phyloP scores from a whole-genome alignment of 768 basidiomycete genomes.

The Boletus rubescentipes region DNA sequence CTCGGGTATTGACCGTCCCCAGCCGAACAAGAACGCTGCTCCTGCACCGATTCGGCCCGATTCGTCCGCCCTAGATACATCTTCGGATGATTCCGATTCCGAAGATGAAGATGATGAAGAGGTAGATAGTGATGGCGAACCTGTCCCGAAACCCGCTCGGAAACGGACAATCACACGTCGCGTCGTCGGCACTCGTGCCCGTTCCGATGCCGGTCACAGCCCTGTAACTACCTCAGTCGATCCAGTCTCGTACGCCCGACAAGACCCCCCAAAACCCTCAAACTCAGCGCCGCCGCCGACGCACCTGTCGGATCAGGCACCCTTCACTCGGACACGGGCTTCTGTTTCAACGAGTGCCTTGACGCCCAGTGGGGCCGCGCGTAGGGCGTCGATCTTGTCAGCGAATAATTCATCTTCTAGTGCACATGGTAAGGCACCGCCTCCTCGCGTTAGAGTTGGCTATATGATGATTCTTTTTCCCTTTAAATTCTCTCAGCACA shows the following conservation, averaged over 20 bases:
- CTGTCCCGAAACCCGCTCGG: slow-evolving; percentile 34
- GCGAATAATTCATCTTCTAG: slow-evolving; percentile 30
- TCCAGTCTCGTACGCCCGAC: neutral
- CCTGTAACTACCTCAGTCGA: neutral
- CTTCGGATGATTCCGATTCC: slow-evolving; percentile 37
- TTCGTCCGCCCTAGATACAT: slow-evolving; percentile 20
- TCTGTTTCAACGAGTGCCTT: slow-evolving; percentile 61
- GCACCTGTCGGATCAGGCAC: slow-evolving; percentile 3
- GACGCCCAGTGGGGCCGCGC: slow-evolving; percentile 50
- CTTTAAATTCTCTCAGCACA: slow-evolving; percentile 2
- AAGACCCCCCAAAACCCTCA: slow-evolving; percentile 12
- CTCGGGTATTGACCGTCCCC: slow-evolving; percentile 16
- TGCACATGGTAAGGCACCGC: slow-evolving; percentile 29
- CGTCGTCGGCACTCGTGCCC: slow-evolving; percentile 1
- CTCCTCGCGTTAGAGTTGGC: neutral
- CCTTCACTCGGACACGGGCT: slow-evolving; percentile 40
- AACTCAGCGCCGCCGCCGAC: slow-evolving; percentile 33
- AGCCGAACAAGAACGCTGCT: slow-evolving; percentile 9
- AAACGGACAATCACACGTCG: slow-evolving; percentile 36
- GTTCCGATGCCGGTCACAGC: slow-evolving; percentile 23
- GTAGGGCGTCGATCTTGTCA: slow-evolving; percentile 45
- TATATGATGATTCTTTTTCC: neutral
- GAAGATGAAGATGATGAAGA: slow-evolving; percentile 36
- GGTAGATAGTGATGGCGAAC: slow-evolving; percentile 35
- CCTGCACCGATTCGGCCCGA: slow-evolving; percentile 14